phyloP scores from a whole-genome alignment of 176 grass and related monocot genomes.

The Secale cereale region DNA sequence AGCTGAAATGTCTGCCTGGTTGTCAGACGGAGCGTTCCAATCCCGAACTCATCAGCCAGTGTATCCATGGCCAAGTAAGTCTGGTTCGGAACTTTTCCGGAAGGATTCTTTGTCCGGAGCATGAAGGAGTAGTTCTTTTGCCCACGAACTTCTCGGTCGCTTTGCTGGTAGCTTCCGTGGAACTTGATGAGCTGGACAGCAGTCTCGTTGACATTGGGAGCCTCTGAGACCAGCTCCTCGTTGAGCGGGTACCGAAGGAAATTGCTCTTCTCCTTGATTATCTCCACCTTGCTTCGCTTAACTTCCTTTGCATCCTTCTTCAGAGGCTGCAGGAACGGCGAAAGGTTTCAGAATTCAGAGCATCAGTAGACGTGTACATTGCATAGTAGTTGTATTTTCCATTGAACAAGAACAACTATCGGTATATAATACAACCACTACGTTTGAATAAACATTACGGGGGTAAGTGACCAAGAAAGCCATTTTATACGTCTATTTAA shows the following conservation, averaged over 20 bases:
- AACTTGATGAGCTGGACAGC: conserved; percentile 94
- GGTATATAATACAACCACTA: not conserved
- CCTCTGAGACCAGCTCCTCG: conserved; percentile 73
- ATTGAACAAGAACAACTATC: not conserved
- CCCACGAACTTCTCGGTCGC: conserved; percentile 70
- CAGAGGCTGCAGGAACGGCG: conserved; percentile 52
- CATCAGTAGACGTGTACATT: not conserved
- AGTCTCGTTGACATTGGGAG: conserved; percentile 83
- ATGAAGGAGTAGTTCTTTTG: conserved; percentile 92
- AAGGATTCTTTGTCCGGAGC: conserved; percentile 98
- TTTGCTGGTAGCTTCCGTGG: conserved; percentile 97
- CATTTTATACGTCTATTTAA: not conserved
- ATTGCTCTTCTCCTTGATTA: conserved; percentile 97
- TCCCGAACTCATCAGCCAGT: conserved; percentile 88
- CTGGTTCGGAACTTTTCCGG: conserved; percentile 83
- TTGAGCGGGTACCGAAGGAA: conserved; percentile 93
- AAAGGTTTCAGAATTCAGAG: not conserved
- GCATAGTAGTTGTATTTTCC: not conserved
- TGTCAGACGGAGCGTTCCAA: conserved; percentile 87
- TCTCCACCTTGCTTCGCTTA: conserved; percentile 96
- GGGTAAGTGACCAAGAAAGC: not conserved
- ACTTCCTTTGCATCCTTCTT: conserved; percentile 56
- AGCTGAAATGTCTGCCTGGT: conserved; percentile 97
- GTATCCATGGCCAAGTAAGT: conserved; percentile 91
- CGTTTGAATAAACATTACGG: not conserved